phyloP scores from a whole-genome alignment of 441 rosid genomes.

The Erodium texanum region DNA sequence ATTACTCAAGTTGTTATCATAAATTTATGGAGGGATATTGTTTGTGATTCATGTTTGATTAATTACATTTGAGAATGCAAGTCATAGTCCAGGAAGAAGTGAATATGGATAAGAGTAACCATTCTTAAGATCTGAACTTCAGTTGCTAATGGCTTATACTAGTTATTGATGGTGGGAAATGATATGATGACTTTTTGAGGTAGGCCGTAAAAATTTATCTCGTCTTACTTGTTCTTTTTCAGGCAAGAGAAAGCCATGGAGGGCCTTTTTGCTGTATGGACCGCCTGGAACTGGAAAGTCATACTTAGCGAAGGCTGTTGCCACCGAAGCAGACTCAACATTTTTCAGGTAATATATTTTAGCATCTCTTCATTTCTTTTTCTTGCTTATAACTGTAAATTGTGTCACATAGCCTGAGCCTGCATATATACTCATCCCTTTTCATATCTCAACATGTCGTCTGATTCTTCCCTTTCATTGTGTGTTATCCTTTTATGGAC shows the following conservation, averaged over 20 bases:
- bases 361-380: too few relatives aligned
- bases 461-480: not conserved
- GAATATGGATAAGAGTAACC: not conserved
- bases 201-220: not conserved
- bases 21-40: too few relatives aligned
- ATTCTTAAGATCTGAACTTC: not conserved
- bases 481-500: not conserved
- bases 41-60: too few relatives aligned
- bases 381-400: not conserved
- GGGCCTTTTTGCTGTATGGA: conserved; percentile 90
- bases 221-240: conserved; percentile 10
- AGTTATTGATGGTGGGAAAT: not conserved
- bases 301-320: conserved; percentile 99
- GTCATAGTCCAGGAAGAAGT: not conserved
- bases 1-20: too few relatives aligned
- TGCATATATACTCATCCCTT: not conserved
- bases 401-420: not conserved
- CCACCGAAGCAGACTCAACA: conserved; percentile 39
- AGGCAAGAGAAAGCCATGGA: conserved; percentile 97
- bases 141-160: not conserved
- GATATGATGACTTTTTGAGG: not conserved
- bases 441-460: not conserved
- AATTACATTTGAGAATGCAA: too few relatives aligned
- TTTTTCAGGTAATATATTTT: conserved; percentile 59
- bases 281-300: conserved; percentile 99